Evolutionary conservation across 257 asterid species (phyloP), one percentile per base, ranked within the genome.

Genomic region (Lithospermum erythrorhizon): DNA sequence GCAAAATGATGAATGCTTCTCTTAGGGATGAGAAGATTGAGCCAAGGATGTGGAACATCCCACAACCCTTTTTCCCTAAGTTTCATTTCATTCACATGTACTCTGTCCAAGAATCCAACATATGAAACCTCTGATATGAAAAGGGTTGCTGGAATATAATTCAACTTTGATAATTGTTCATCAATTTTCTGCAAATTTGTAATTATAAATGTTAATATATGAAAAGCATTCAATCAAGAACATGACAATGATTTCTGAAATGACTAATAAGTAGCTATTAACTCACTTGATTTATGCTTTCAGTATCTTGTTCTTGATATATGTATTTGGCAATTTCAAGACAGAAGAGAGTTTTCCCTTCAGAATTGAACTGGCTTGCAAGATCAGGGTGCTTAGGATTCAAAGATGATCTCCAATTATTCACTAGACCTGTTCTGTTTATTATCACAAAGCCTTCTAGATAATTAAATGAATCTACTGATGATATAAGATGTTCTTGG

Each of bases 1-100:
- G 89, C 78, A 53, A 93, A 93, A 55, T 74, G 84, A 71, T 69
- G 78, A 69, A 89, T 84, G 63, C 53, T 82, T 75, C 81, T 84
- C 78, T 76, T 83, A 27, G 97, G 97, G 64, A 93, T 55, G 19
- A 89, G 80, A 55, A 93, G 94, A 53, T 88, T 86, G n/a, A 87
- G 86, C 98, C 98, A 91, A 65, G 98, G 98, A 68, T 91, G 98
- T 59, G 94, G 88, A 25, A 88, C 70, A 58, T 83, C 95, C 96
- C 98, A 91, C 9, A 91, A 67, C 47, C 96, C 98, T 65, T 81
- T 88, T 5, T 81, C 58, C 47, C 87, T 54, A 11, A 91, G 83
- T 57, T 74, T 78, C 21, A 73, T 57, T 72, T 91, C 96, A 13
- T 94, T 84, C 63, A 82, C 45, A 66, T 82, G 96, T 57, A 91